Percentiles rank a stretch among this genome's conserved stretches.
Evolutionary conservation across 164 flowering plant species (phyloP).

Genomic region (Taxillus chinensis): DNA sequence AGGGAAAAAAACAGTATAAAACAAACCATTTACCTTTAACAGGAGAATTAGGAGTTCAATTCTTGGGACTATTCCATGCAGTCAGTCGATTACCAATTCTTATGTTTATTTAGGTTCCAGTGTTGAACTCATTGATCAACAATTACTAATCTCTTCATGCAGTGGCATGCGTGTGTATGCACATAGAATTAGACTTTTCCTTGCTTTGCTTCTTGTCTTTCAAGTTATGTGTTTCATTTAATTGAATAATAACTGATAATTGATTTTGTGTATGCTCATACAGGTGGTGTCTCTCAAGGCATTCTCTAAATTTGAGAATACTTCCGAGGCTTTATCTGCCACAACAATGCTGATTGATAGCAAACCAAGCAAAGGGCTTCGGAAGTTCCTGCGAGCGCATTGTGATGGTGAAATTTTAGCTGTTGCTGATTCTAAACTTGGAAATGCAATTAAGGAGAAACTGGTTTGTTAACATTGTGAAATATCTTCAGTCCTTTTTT

Average conservation of each 20-base stretch:
- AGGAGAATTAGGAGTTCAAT: conserved; percentile 29
- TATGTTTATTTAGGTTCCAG: too few species aligned
- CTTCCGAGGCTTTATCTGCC: conserved; percentile 69
- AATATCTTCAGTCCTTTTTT: not conserved
- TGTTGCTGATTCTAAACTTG: conserved; percentile 88
- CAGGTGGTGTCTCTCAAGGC: conserved; percentile 92
- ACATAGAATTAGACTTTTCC: too few species aligned
- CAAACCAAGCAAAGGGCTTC: conserved; percentile 76
- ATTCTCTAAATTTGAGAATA: conserved; percentile 86
- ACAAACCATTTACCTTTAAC: conserved; percentile 30
- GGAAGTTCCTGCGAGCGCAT: conserved; percentile 72
- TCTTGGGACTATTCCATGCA: conserved; percentile 27
- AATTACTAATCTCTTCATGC: too few species aligned
- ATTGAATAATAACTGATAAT: not conserved
- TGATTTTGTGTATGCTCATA: not conserved
- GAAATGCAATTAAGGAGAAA: conserved; percentile 79
- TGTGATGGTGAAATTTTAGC: conserved; percentile 77
- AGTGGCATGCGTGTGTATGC: too few species aligned
- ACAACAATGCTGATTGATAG: conserved; percentile 66
- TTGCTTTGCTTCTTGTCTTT: not conserved
- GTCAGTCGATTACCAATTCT: conserved; percentile 19
- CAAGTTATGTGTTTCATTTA: not conserved
- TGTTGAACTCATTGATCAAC: too few species aligned
- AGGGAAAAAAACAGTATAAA: too few species aligned
- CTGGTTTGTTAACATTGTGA: conserved; percentile 30